Percentiles rank a stretch among this genome's conserved stretches.
Conservation (phyloP, 805 yeast genomes). For the Jamesozyma jinghongensis region DNA sequence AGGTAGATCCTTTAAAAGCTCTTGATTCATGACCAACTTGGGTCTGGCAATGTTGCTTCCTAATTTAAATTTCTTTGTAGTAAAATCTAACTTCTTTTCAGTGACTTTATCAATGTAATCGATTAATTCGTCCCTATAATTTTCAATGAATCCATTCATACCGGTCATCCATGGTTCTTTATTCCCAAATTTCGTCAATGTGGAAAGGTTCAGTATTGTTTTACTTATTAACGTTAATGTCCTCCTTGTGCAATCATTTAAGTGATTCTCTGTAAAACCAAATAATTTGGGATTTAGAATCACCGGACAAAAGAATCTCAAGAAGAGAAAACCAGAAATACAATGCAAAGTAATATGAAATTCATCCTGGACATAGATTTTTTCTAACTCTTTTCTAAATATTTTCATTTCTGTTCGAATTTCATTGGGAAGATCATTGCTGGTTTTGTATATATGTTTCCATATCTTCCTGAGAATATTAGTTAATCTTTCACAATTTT, state of each 20-base stretch:
- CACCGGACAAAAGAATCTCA: slow-evolving; percentile 86
- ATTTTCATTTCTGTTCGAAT: slow-evolving; percentile 56
- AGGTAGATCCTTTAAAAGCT: slow-evolving; percentile 49
- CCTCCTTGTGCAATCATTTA: slow-evolving; percentile 61
- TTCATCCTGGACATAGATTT: slow-evolving; percentile 41
- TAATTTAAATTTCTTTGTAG: slow-evolving; percentile 46
- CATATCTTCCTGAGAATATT: slow-evolving; percentile 52
- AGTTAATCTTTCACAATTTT: slow-evolving; percentile 42
- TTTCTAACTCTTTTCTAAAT: slow-evolving; percentile 55
- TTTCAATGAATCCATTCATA: slow-evolving; percentile 59
- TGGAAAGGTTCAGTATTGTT: slow-evolving; percentile 68
- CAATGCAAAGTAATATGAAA: slow-evolving; percentile 51
- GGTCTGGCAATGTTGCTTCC: slow-evolving; percentile 50
- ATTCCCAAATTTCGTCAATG: slow-evolving; percentile 60
- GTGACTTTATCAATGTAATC: slow-evolving; percentile 68
- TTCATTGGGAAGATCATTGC: slow-evolving; percentile 64
- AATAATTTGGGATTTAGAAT: slow-evolving; percentile 82
- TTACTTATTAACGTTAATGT: slow-evolving; percentile 79
- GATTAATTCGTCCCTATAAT: slow-evolving; percentile 47
- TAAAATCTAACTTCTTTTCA: slow-evolving; percentile 57
- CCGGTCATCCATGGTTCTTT: slow-evolving; percentile 74
- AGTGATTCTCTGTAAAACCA: slow-evolving; percentile 60
- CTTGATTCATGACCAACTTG: slow-evolving; percentile 42
- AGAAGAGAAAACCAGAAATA: slow-evolving; percentile 71
- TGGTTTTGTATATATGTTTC: slow-evolving; percentile 53